Conservation (phyloP, 805 yeast species). For the Scheffersomyces stipitis region DNA sequence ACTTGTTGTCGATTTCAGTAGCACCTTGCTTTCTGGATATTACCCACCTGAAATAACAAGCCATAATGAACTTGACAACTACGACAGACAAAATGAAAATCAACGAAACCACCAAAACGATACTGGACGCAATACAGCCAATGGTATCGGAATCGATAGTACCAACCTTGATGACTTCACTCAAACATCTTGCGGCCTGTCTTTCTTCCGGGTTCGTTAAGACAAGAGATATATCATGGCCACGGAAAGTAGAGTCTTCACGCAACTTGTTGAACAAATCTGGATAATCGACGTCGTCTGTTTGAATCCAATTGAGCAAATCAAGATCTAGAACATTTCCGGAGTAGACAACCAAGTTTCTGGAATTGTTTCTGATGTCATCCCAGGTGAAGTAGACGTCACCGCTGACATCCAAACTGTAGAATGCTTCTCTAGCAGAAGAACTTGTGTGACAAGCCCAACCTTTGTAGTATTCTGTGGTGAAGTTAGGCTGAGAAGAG, state of each 20-base stretch:
- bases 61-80: conserved; percentile 72
- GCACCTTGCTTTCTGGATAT: conserved; percentile 77
- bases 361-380: conserved; percentile 62
- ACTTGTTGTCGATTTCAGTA: conserved; percentile 53
- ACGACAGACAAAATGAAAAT: conserved; percentile 84
- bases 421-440: conserved; percentile 67
- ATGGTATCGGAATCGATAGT: conserved; percentile 83
- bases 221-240: conserved; percentile 79
- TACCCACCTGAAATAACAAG: conserved; percentile 87
- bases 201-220: conserved; percentile 67
- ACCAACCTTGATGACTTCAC: conserved; percentile 87
- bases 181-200: conserved; percentile 73
- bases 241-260: conserved; percentile 54
- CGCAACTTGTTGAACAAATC: conserved; percentile 63
- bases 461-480: conserved; percentile 68
- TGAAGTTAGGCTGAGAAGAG: conserved; percentile 61
- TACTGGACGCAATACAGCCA: conserved; percentile 90
- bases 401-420: conserved; percentile 57
- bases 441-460: conserved; percentile 88
- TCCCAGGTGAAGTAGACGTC: conserved; percentile 91
- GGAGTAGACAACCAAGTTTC: conserved; percentile 83
- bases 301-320: conserved; percentile 71
- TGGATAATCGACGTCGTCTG: conserved; percentile 72
- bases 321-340: conserved; percentile 86
- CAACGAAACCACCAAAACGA: conserved; percentile 78